Evolutionary conservation across 2,329 filamentous ascomycete species (phyloP).

Genomic region (Cladosporium sp.): DNA sequence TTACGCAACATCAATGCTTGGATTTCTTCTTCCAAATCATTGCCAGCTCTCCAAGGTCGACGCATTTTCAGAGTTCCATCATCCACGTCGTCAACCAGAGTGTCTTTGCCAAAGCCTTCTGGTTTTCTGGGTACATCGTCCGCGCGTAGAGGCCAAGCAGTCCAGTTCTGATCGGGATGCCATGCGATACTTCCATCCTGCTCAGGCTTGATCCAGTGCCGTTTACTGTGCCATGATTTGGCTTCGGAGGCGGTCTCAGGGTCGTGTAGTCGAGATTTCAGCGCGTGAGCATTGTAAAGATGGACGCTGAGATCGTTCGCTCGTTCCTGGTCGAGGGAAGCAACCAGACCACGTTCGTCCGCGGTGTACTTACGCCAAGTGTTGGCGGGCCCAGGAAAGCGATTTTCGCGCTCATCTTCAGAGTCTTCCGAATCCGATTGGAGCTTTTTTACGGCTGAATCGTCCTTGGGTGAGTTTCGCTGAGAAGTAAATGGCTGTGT

Average conservation of each 20-base stretch:
- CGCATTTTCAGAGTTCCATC: slow-evolving; percentile 16
- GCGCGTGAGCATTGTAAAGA: slow-evolving; percentile 69
- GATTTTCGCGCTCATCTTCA: slow-evolving; percentile 47
- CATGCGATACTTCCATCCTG: slow-evolving; percentile 33
- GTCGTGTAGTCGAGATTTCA: slow-evolving; percentile 51
- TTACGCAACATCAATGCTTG: slow-evolving; percentile 60
- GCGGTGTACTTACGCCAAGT: slow-evolving; percentile 63
- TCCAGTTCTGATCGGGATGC: slow-evolving; percentile 59
- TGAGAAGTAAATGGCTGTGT: not conserved
- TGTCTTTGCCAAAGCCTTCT: slow-evolving; percentile 42
- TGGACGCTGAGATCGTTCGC: slow-evolving; percentile 68
- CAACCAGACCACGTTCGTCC: slow-evolving; percentile 58
- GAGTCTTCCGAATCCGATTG: not conserved
- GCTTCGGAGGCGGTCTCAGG: slow-evolving; percentile 2
- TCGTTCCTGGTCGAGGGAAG: slow-evolving; percentile 58
- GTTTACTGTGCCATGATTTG: slow-evolving; percentile 36
- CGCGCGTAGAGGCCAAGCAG: slow-evolving; percentile 73
- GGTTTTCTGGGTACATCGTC: slow-evolving; percentile 56
- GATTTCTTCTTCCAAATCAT: slow-evolving; percentile 64
- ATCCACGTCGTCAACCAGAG: slow-evolving; percentile 22
- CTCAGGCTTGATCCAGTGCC: slow-evolving; percentile 34
- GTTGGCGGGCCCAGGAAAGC: slow-evolving; percentile 61
- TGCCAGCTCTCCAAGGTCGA: slow-evolving; percentile 46
- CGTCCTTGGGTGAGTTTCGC: not conserved
- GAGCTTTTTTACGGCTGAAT: not conserved